Percentiles rank a stretch among this genome's conserved stretches.
These are phyloP conservation scores for Persicaria tinctoria DNA, from an alignment of 148 eudicot genomes.

Conservation along the genomic window DNA sequence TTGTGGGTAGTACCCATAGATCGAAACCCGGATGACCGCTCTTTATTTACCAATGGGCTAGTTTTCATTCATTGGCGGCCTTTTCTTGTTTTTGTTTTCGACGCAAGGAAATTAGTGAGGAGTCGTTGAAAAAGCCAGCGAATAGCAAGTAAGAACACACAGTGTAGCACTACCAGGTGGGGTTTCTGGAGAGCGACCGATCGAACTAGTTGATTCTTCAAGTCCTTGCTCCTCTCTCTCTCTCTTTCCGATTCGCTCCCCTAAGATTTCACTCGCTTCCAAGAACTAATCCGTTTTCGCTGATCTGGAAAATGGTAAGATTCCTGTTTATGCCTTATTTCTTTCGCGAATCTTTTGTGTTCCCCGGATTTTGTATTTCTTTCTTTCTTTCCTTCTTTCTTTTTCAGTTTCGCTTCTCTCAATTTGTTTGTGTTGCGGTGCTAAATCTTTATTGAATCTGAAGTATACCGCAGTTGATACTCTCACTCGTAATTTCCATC, in stretches of 20 bases:
- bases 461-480: not conserved
- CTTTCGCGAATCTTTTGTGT: not conserved
- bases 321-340: not conserved
- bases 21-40: no score
- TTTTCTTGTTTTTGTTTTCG: not conserved
- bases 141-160: not conserved
- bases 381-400: no score
- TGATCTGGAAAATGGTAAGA: conserved; percentile 2
- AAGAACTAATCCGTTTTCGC: conserved; percentile 1
- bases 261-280: not conserved
- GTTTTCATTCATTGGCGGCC: no score
- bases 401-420: not conserved
- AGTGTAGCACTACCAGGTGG: not conserved
- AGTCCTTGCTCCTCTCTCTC: not conserved
- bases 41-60: no score
- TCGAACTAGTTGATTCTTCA: not conserved
- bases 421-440: not conserved
- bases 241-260: not conserved
- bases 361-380: not conserved
- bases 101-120: not conserved
- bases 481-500: not conserved
- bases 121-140: conserved; percentile 7
- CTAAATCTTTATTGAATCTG: not conserved
- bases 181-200: not conserved
- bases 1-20: no score